phyloP scores from a whole-genome alignment of 78 protist species.

The Protostelium mycophagum region DNA sequence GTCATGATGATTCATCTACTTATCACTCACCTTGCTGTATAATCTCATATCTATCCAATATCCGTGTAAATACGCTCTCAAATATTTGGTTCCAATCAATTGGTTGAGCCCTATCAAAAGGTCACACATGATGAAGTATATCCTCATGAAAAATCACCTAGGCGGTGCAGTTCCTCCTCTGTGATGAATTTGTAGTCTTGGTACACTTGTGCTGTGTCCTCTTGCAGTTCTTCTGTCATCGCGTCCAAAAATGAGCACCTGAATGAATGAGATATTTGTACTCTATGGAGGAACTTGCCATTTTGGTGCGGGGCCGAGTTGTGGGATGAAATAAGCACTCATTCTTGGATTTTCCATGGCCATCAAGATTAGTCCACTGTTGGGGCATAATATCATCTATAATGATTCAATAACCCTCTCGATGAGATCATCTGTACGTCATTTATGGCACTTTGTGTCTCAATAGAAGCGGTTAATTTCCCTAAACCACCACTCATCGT shows the following conservation, averaged over 20 bases:
- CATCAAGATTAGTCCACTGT: constrained; percentile 79
- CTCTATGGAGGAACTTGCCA: no score
- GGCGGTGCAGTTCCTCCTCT: constrained; percentile 71
- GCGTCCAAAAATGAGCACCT: constrained; percentile 87
- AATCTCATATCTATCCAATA: constrained; percentile 76
- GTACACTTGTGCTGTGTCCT: constrained; percentile 56
- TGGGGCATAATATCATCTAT: constrained; percentile 66
- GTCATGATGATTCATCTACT: background rate
- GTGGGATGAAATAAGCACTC: constrained; percentile 85
- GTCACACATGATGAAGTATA: background rate
- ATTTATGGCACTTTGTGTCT: constrained; percentile 69
- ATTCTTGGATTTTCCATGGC: constrained; percentile 80
- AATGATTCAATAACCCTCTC: constrained; percentile 73
- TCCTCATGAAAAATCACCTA: background rate
- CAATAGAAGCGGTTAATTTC: constrained; percentile 57
- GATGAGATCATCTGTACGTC: constrained; percentile 19
- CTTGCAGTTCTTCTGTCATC: constrained; percentile 90
- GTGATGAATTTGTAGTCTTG: constrained; percentile 94
- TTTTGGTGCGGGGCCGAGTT: constrained; percentile 96
- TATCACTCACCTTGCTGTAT: constrained; percentile 19
- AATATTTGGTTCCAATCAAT: constrained; percentile 65
- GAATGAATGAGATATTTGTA: no score
- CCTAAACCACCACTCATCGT: background rate
- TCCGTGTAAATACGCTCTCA: constrained; percentile 94
- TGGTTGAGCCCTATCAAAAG: constrained; percentile 48